Percentiles rank a stretch among this genome's conserved stretches.
Conservation (phyloP, 352 stramenopile genomes). For the Phytophthora kernoviae region DNA sequence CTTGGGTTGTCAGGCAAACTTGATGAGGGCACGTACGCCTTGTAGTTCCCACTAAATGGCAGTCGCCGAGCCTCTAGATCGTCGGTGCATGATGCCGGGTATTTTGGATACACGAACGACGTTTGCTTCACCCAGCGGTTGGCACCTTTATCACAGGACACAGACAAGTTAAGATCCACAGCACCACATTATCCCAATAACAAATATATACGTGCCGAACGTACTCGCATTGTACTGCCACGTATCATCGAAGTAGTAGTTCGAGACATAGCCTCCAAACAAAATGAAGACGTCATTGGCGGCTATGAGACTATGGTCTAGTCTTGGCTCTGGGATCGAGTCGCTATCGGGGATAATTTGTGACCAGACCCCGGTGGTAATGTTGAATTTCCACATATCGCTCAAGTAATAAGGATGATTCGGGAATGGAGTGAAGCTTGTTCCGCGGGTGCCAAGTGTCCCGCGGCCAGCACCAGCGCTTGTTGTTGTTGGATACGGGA, state of each 20-base stretch:
- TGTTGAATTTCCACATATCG: slow-evolving; percentile 95
- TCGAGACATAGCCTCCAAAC: slow-evolving; percentile 93
- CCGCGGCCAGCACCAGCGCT: slow-evolving; percentile 76
- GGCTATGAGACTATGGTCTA: slow-evolving; percentile 86
- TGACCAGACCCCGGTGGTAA: slow-evolving; percentile 84
- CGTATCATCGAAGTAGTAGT: slow-evolving; percentile 95
- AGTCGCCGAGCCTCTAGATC: slow-evolving; percentile 71
- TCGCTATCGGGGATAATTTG: slow-evolving; percentile 47
- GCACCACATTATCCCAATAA: neutral
- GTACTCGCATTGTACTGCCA: slow-evolving; percentile 96
- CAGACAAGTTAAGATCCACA: slow-evolving; percentile 1
- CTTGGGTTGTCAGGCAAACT: slow-evolving; percentile 39
- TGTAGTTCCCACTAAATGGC: slow-evolving; percentile 80
- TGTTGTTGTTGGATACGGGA: slow-evolving; percentile 93
- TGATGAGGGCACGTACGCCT: slow-evolving; percentile 41
- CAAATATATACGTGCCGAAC: slow-evolving; percentile 5
- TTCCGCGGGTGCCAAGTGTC: slow-evolving; percentile 49
- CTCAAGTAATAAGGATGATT: slow-evolving; percentile 93
- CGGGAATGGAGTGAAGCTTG: slow-evolving; percentile 88
- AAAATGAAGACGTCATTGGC: slow-evolving; percentile 87
- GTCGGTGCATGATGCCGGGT: slow-evolving; percentile 91
- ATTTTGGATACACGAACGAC: slow-evolving; percentile 91
- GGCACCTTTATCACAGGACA: slow-evolving; percentile 32
- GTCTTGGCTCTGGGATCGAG: slow-evolving; percentile 60
- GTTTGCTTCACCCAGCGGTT: slow-evolving; percentile 91